Evolutionary conservation across 305 asterid species (phyloP).

Genomic region (Fraxinus velutina): DNA sequence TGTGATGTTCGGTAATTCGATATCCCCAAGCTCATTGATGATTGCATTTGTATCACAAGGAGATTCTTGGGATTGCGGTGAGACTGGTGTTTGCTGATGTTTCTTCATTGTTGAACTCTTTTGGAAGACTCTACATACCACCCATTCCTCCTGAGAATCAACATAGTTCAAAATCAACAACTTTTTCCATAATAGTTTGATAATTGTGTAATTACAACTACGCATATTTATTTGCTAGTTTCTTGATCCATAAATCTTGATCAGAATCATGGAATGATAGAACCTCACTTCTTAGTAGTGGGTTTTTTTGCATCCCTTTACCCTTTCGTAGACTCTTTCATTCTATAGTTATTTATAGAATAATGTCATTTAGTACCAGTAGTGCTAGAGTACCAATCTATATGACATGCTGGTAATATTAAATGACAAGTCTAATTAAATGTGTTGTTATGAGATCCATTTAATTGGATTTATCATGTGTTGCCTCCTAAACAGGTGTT

Average conservation of each 20-base stretch:
- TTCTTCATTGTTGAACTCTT: conserved; percentile 54
- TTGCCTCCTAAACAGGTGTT: no score
- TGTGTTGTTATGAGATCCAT: no score
- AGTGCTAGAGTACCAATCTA: no score
- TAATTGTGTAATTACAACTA: background rate
- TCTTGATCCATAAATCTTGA: background rate
- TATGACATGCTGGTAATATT: no score
- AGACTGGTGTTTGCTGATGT: conserved; percentile 43
- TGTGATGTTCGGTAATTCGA: conserved; percentile 43
- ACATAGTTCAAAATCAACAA: background rate
- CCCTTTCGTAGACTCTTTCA: no score
- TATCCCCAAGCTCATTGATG: conserved; percentile 49
- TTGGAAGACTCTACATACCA: conserved; percentile 73
- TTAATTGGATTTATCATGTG: no score
- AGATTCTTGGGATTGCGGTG: conserved; percentile 62
- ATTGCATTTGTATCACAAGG: conserved; percentile 49
- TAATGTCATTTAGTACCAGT: no score
- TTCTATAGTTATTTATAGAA: no score
- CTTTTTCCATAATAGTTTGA: background rate
- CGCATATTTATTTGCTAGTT: background rate
- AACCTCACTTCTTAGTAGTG: background rate
- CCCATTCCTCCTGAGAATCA: conserved; percentile 80
- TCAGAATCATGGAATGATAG: background rate
- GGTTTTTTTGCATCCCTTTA: no score
- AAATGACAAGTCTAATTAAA: no score